These are phyloP conservation scores for Trichosporon inkin DNA, from an alignment of 1,284 basidiomycete genomes.

Conservation along the genomic window DNA sequence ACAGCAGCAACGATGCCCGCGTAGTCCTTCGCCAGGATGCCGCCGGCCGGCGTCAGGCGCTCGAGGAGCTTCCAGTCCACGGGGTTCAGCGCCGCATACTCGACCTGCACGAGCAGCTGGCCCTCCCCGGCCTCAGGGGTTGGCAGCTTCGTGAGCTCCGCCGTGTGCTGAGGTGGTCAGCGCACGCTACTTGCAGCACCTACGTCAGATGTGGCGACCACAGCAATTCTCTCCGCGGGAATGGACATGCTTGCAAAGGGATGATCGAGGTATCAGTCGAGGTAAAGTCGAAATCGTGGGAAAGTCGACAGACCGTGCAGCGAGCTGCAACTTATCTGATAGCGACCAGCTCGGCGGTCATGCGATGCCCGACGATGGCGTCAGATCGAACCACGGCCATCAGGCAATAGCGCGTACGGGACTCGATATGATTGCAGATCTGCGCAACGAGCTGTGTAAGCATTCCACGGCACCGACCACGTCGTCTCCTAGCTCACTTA, in stretches of 20 bases:
- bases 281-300: no score
- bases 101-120: constrained; percentile 11
- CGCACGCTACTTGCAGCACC: background rate
- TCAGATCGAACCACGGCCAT: no score
- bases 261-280: no score
- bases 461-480: no score
- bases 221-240: background rate
- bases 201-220: background rate
- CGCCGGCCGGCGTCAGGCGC: constrained; percentile 26
- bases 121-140: background rate
- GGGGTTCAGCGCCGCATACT: constrained; percentile 27
- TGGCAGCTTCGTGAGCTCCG: background rate
- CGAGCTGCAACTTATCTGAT: no score
- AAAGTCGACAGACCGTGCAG: no score
- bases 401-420: no score
- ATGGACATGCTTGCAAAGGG: background rate
- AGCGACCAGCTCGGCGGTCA: no score
- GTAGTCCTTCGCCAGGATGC: constrained; percentile 53
- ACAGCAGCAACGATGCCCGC: constrained; percentile 51
- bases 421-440: no score
- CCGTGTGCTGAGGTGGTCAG: background rate
- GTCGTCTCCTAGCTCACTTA: no score
- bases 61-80: constrained; percentile 45
- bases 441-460: no score
- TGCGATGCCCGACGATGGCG: no score